Conservation (phyloP, 306 rosid species). For the Rosa lucieae region DNA sequence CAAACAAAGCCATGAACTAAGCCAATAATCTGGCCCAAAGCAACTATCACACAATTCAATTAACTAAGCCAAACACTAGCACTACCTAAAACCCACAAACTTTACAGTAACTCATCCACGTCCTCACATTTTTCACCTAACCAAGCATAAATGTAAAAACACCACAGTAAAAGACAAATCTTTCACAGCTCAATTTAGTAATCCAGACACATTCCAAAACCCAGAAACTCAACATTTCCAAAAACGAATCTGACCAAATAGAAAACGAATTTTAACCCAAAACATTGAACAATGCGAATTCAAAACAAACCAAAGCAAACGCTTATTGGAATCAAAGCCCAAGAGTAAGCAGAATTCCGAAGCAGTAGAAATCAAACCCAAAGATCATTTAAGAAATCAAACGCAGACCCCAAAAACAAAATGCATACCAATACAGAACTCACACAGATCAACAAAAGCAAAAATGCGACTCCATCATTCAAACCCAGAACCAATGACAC, state of each 20-base stretch:
- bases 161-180: too few species aligned
- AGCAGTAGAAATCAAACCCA: conserved; percentile 3
- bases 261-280: too few species aligned
- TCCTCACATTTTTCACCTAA: background rate
- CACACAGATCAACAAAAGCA: background rate
- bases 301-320: too few species aligned
- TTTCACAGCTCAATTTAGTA: too few species aligned
- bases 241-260: too few species aligned
- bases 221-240: too few species aligned
- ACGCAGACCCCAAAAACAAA: background rate
- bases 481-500: background rate
- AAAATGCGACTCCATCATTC: background rate
- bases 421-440: background rate
- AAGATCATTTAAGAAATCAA: background rate
- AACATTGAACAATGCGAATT: too few species aligned
- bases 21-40: background rate
- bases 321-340: too few species aligned
- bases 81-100: background rate
- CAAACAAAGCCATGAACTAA: background rate
- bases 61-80: background rate
- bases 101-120: background rate
- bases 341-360: background rate
- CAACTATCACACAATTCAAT: background rate
- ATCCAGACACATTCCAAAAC: too few species aligned
- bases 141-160: background rate